These are phyloP conservation scores for Claviceps pazoutovae DNA, from an alignment of 2,329 filamentous ascomycete species.

Conservation along the genomic window DNA sequence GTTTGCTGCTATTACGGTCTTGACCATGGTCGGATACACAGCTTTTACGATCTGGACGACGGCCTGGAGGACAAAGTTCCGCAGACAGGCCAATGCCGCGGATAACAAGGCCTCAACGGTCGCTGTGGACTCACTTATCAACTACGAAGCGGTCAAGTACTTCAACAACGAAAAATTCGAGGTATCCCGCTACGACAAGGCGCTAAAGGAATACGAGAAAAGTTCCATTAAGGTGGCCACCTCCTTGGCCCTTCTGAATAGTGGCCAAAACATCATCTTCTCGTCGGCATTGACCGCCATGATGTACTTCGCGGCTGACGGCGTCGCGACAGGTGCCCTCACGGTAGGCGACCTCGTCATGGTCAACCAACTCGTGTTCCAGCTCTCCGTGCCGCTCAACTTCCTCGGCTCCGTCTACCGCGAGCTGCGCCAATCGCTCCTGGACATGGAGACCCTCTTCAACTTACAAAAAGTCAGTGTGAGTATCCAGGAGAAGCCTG, in stretches of 20 bases:
- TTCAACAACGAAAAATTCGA: conserved; percentile 99
- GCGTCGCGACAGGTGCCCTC: conserved; percentile 65
- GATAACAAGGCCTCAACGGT: conserved; percentile 94
- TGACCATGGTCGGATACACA: conserved; percentile 87
- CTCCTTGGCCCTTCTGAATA: conserved; percentile 83
- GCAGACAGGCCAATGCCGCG: conserved; percentile 86
- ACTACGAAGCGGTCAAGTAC: conserved; percentile 98
- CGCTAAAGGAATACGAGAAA: conserved; percentile 74
- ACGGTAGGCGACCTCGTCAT: conserved; percentile 95
- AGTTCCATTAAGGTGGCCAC: conserved; percentile 96
- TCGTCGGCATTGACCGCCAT: conserved; percentile 84
- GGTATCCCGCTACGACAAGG: conserved; percentile 77
- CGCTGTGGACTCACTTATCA: conserved; percentile 91
- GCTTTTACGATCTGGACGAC: conserved; percentile 97
- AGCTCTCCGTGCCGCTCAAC: conserved; percentile 91
- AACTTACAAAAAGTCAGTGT: conserved; percentile 95
- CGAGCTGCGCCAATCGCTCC: conserved; percentile 80
- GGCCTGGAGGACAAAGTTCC: conserved; percentile 92
- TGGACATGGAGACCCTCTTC: conserved; percentile 98
- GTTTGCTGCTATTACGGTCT: conserved; percentile 79
- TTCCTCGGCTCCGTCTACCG: conserved; percentile 97
- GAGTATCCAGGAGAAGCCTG: conserved; percentile 60
- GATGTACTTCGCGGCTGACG: conserved; percentile 94
- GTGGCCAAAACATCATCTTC: conserved; percentile 93
- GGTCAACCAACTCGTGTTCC: conserved; percentile 98